Percentiles rank a stretch among this genome's conserved stretches.
Conservation (phyloP, 768 basidiomycete species). For the Hypholoma fasciculare region DNA sequence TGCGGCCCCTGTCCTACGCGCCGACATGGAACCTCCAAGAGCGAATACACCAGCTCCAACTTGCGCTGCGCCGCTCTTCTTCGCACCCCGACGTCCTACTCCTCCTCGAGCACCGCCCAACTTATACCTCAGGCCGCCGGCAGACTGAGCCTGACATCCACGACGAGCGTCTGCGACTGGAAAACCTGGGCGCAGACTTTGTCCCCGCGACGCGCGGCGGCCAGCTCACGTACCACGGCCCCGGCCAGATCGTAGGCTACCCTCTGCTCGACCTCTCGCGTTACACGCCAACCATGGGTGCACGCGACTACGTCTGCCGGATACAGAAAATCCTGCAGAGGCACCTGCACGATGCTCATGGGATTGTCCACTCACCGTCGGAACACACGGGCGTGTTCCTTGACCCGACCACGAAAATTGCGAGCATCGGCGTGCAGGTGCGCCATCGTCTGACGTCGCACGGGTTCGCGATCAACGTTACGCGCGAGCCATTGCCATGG, state of each 20-base stretch:
- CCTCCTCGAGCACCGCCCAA: slow-evolving; percentile 87
- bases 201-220: slow-evolving; percentile 83
- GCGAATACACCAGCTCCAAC: slow-evolving; percentile 65
- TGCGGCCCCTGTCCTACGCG: slow-evolving; percentile 74
- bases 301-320: slow-evolving; percentile 82
- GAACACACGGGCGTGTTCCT: slow-evolving; percentile 93
- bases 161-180: slow-evolving; percentile 64
- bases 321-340: slow-evolving; percentile 71
- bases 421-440: slow-evolving; percentile 95
- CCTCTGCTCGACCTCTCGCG: slow-evolving; percentile 89
- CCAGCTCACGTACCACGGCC: slow-evolving; percentile 95
- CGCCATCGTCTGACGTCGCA: slow-evolving; percentile 93
- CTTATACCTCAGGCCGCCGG: slow-evolving; percentile 92
- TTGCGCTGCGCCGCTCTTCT: slow-evolving; percentile 41
- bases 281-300: slow-evolving; percentile 67
- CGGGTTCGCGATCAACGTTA: slow-evolving; percentile 93
- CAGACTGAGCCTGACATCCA: slow-evolving; percentile 64
- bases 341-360: slow-evolving; percentile 63
- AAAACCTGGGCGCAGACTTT: slow-evolving; percentile 84
- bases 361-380: slow-evolving; percentile 55
- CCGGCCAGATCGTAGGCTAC: slow-evolving; percentile 96
- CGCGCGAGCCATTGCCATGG: slow-evolving; percentile 78
- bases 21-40: slow-evolving; percentile 72
- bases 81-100: slow-evolving; percentile 67
- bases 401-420: slow-evolving; percentile 78